phyloP scores from a whole-genome alignment of 371 early-diverging fungal species.

The Rhizopus microsporus region DNA sequence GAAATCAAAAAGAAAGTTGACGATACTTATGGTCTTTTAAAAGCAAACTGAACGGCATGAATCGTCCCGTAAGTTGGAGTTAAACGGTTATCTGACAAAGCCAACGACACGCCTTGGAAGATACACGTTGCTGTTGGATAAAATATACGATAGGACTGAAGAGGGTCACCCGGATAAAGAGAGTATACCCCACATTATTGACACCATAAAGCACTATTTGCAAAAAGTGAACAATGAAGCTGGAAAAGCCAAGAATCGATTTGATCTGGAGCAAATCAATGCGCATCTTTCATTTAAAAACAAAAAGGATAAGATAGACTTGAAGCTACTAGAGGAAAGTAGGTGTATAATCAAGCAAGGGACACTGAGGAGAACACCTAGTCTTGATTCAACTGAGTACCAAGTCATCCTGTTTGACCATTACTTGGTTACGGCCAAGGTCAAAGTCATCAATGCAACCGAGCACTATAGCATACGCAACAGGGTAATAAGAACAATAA shows the following conservation, averaged over 20 bases:
- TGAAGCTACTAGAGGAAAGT: constrained; percentile 28
- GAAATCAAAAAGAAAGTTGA: background rate
- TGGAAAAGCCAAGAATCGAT: constrained; percentile 81
- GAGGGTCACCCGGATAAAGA: constrained; percentile 32
- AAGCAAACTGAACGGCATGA: constrained; percentile 66
- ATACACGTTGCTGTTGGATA: constrained; percentile 20
- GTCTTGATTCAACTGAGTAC: constrained; percentile 60
- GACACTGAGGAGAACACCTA: constrained; percentile 46
- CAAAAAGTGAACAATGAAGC: constrained; percentile 80
- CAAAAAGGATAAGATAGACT: constrained; percentile 22
- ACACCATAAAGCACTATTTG: constrained; percentile 67
- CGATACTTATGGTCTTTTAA: background rate
- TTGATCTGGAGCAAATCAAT: constrained; percentile 55
- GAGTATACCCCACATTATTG: constrained; percentile 60
- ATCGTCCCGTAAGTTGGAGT: constrained; percentile 72
- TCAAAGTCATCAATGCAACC: constrained; percentile 26
- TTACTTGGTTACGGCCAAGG: constrained; percentile 43
- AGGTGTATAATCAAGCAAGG: constrained; percentile 43
- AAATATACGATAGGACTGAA: constrained; percentile 13
- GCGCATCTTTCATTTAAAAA: constrained; percentile 31
- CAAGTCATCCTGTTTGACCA: constrained; percentile 54
- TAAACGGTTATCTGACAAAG: constrained; percentile 70
- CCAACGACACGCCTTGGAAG: constrained; percentile 26
- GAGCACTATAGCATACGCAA: constrained; percentile 37
- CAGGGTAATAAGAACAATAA: constrained; percentile 19